These are phyloP conservation scores for Ambrosia artemisiifolia DNA, from an alignment of 129 eudicot species.

Conservation along the genomic window DNA sequence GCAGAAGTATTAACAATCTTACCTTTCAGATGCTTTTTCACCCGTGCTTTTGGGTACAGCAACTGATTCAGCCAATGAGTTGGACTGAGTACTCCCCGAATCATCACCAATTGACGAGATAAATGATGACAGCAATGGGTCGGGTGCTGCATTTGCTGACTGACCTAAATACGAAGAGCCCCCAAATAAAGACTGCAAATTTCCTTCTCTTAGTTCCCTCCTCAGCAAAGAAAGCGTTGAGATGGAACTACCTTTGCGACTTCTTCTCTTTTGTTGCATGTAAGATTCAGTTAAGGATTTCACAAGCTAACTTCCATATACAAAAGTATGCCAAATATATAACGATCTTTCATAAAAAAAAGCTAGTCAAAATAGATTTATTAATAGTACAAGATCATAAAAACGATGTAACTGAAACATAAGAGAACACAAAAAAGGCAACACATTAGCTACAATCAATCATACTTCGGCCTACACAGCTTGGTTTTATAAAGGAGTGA, in stretches of 20 bases:
- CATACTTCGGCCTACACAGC: background rate
- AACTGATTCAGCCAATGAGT: constrained; percentile 46
- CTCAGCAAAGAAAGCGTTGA: constrained; percentile 78
- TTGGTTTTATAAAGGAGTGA: background rate
- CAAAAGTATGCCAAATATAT: background rate
- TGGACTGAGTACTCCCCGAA: constrained; percentile 40
- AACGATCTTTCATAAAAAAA: background rate
- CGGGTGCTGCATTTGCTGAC: constrained; percentile 68
- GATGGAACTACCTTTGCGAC: constrained; percentile 60
- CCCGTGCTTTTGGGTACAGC: constrained; percentile 43
- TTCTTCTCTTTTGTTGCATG: constrained; percentile 89
- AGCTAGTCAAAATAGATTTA: background rate
- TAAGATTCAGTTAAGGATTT: constrained; percentile 59
- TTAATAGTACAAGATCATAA: too few species aligned
- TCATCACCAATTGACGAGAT: constrained; percentile 77
- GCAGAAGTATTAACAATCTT: constrained; percentile 5
- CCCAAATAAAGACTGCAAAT: constrained; percentile 71
- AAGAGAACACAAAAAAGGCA: background rate
- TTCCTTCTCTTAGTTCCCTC: constrained; percentile 82
- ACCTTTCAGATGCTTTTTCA: constrained; percentile 56
- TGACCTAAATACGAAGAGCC: constrained; percentile 63
- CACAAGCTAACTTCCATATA: constrained; percentile 14
- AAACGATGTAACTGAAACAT: background rate
- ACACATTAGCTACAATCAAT: background rate
- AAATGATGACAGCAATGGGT: constrained; percentile 86